A percentile compares a stretch with the other conserved stretches of the same genome.
Evolutionary conservation across 1,139 yeast species (phyloP).

Genomic region (Candida pseudoviswanathii): DNA sequence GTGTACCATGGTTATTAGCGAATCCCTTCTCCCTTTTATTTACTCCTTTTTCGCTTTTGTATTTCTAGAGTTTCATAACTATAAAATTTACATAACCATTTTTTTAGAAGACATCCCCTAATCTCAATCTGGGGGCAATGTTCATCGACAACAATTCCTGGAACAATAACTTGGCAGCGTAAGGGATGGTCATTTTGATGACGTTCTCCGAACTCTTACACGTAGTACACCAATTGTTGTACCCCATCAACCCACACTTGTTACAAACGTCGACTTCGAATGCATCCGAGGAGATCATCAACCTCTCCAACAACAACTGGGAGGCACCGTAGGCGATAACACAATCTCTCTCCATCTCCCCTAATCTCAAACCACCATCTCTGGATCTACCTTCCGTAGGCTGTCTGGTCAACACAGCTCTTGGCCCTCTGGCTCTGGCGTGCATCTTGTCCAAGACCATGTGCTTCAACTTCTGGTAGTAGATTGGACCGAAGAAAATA

Average conservation of each 20-base stretch:
- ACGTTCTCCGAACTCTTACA: conserved; percentile 88
- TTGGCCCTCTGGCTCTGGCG: conserved; percentile 98
- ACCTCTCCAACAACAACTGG: conserved; percentile 86
- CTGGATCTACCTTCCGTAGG: conserved; percentile 99
- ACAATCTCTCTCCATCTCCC: conserved; percentile 99
- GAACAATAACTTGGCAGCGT: conserved; percentile 94
- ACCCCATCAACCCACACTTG: conserved; percentile 97
- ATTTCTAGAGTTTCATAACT: too few species aligned
- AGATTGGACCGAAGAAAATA: conserved; percentile 97
- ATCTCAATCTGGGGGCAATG: conserved; percentile 90
- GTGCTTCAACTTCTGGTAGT: conserved; percentile 96
- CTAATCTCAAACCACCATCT: conserved; percentile 98
- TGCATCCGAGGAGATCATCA: conserved; percentile 97
- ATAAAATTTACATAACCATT: conserved; percentile 16
- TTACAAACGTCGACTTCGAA: conserved; percentile 96
- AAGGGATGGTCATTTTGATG: conserved; percentile 94
- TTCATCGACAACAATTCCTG: conserved; percentile 97
- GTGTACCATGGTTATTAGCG: too few species aligned
- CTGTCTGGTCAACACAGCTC: conserved; percentile 96
- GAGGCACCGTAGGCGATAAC: conserved; percentile 99
- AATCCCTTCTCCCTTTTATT: background rate
- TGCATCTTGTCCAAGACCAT: conserved; percentile 99
- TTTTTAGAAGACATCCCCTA: conserved; percentile 77
- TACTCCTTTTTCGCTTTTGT: background rate
- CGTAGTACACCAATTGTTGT: conserved; percentile 95